Conservation (phyloP, 140 eudicot species). For the Bidens hawaiensis region DNA sequence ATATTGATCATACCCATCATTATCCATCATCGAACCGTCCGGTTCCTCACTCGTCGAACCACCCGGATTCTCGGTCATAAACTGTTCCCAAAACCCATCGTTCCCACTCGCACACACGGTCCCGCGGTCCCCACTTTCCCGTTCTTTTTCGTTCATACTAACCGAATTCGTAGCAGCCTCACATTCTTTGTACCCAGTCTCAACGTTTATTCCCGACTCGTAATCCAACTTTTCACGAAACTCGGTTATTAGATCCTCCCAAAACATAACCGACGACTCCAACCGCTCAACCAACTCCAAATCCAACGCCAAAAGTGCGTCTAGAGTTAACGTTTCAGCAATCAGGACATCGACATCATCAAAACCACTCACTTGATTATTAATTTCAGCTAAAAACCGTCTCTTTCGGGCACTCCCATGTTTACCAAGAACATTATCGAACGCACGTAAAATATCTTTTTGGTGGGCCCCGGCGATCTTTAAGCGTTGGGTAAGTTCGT, state of each 20-base stretch:
- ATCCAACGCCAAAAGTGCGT: conserved; percentile 39
- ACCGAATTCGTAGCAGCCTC: conserved; percentile 43
- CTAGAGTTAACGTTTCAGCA: conserved; percentile 27
- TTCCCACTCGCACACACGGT: conserved; percentile 37
- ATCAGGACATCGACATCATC: conserved; percentile 17
- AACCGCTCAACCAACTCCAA: conserved; percentile 41
- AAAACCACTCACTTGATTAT: conserved; percentile 31
- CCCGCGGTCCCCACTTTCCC: conserved; percentile 18
- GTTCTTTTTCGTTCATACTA: conserved; percentile 43
- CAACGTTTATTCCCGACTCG: conserved; percentile 40
- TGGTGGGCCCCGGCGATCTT: conserved; percentile 44
- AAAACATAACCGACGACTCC: conserved; percentile 52
- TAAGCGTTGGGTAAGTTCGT: conserved; percentile 42
- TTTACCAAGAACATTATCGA: conserved; percentile 37
- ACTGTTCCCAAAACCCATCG: conserved; percentile 85
- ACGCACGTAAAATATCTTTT: conserved; percentile 27
- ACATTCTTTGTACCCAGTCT: conserved; percentile 33
- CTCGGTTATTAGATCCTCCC: conserved; percentile 54
- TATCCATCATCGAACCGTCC: conserved; percentile 22
- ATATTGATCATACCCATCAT: conserved; percentile 34
- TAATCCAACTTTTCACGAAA: conserved; percentile 19
- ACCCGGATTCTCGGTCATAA: conserved; percentile 75
- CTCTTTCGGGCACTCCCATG: conserved; percentile 67
- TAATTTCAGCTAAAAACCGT: conserved; percentile 45
- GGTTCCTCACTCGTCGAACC: neutral